phyloP scores from a whole-genome alignment of 805 yeast species.

The Candida jianshihensis region DNA sequence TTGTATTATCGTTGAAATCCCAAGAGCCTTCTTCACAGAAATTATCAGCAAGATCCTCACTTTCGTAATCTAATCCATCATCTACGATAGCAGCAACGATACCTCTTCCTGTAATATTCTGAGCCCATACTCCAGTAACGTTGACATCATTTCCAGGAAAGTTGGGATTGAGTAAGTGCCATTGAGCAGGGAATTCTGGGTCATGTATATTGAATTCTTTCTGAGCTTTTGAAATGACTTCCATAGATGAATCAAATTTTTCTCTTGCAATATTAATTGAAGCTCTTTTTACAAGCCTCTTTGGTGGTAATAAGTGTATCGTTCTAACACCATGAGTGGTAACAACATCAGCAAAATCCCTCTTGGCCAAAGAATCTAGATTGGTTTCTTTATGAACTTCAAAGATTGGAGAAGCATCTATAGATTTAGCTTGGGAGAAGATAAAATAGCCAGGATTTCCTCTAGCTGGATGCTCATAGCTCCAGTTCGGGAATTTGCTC shows the following conservation, averaged over 20 bases:
- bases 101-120: slow-evolving; percentile 74
- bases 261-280: slow-evolving; percentile 41
- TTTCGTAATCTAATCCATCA: slow-evolving; percentile 86
- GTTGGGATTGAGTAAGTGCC: slow-evolving; percentile 81
- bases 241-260: slow-evolving; percentile 43
- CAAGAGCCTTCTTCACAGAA: slow-evolving; percentile 79
- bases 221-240: slow-evolving; percentile 38
- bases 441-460: slow-evolving; percentile 59
- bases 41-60: slow-evolving; percentile 62
- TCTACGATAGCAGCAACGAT: slow-evolving; percentile 85
- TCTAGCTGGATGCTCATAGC: slow-evolving; percentile 58
- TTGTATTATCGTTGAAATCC: slow-evolving; percentile 79
- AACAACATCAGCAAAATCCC: slow-evolving; percentile 9
- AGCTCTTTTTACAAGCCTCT: slow-evolving; percentile 44
- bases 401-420: not conserved
- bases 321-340: slow-evolving; percentile 31
- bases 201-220: slow-evolving; percentile 60
- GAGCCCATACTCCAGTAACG: slow-evolving; percentile 78
- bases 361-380: slow-evolving; percentile 5
- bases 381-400: not conserved
- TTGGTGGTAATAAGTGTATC: slow-evolving; percentile 50
- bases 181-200: slow-evolving; percentile 78
- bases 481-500: slow-evolving; percentile 35
- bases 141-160: slow-evolving; percentile 82
- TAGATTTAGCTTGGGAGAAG: slow-evolving; percentile 44